Percentiles rank a stretch among this genome's conserved stretches.
Evolutionary conservation across 257 asterid genomes (phyloP).

Genomic region (Rhazya stricta): DNA sequence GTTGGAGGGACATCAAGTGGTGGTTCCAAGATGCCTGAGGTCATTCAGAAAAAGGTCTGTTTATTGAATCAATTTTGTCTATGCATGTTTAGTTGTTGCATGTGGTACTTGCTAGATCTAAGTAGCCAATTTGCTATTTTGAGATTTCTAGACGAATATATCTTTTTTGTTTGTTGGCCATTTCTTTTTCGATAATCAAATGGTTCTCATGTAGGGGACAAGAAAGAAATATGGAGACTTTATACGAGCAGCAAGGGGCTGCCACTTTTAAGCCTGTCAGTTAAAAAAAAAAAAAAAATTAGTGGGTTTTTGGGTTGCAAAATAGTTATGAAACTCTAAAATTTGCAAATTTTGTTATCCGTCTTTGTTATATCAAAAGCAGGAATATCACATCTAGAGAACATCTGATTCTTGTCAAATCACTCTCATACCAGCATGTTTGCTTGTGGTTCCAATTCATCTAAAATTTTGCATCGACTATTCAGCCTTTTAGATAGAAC

Average conservation of each 20-base stretch:
- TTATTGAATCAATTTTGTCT: conserved; percentile 1
- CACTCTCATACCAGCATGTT: not conserved
- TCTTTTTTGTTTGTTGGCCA: not conserved
- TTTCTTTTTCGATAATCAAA: not conserved
- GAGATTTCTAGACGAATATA: not conserved
- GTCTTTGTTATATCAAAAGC: not conserved
- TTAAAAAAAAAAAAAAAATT: not conserved
- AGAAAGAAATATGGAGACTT: not conserved
- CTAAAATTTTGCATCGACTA: not conserved
- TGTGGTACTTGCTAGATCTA: not conserved
- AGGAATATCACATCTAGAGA: not conserved
- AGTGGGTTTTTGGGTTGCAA: not conserved
- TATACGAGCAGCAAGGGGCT: not conserved
- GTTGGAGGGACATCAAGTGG: conserved; percentile 44
- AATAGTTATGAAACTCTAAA: not conserved
- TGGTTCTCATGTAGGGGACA: not conserved
- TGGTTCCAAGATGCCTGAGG: conserved; percentile 69
- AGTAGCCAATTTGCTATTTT: not conserved
- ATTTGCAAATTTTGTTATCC: not conserved
- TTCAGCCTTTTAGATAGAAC: not conserved
- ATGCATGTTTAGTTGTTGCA: not conserved
- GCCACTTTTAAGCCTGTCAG: not conserved
- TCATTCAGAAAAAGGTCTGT: conserved; percentile 76
- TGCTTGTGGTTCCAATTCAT: not conserved
- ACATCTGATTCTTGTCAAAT: not conserved